A percentile compares a stretch with the other conserved stretches of the same genome.
phyloP scores from a whole-genome alignment of 2,329 filamentous ascomycete genomes.

The Periconia sp. region DNA sequence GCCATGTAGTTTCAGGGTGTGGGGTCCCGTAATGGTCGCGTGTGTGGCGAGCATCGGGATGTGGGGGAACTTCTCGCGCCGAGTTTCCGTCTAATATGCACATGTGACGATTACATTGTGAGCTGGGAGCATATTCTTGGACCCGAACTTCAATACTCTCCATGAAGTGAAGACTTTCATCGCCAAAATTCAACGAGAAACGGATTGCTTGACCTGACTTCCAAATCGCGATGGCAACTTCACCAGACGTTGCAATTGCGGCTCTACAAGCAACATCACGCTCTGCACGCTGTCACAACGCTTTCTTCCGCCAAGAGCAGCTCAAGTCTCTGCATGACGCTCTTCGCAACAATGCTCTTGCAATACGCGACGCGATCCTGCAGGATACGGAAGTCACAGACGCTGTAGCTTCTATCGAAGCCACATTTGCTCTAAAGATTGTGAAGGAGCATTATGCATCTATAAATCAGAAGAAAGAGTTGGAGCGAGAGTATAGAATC shows the following conservation, averaged over 20 bases:
- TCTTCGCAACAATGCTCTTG: constrained; percentile 42
- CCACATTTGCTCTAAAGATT: constrained; percentile 47
- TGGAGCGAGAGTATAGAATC: constrained; percentile 52
- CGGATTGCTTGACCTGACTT: too few species aligned
- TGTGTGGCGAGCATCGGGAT: constrained; percentile 18
- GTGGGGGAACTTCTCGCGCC: constrained; percentile 17
- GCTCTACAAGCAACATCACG: constrained; percentile 50
- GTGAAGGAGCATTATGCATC: constrained; percentile 49
- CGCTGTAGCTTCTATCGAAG: constrained; percentile 51
- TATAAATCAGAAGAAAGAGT: constrained; percentile 47
- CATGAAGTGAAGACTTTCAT: too few species aligned
- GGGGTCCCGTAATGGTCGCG: constrained; percentile 11
- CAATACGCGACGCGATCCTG: constrained; percentile 49
- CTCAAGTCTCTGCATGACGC: constrained; percentile 51
- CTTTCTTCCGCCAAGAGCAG: constrained; percentile 55
- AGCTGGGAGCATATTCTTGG: too few species aligned
- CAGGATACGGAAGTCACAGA: constrained; percentile 45
- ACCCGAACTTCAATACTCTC: too few species aligned
- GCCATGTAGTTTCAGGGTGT: constrained; percentile 5
- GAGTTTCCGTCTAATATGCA: too few species aligned
- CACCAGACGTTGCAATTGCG: constrained; percentile 30
- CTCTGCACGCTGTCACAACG: constrained; percentile 53
- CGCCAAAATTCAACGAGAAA: too few species aligned
- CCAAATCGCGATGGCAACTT: constrained; percentile 15
- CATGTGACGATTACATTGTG: too few species aligned